These are phyloP conservation scores for Sicyos edulis DNA, from an alignment of 306 rosid species.

Conservation along the genomic window DNA sequence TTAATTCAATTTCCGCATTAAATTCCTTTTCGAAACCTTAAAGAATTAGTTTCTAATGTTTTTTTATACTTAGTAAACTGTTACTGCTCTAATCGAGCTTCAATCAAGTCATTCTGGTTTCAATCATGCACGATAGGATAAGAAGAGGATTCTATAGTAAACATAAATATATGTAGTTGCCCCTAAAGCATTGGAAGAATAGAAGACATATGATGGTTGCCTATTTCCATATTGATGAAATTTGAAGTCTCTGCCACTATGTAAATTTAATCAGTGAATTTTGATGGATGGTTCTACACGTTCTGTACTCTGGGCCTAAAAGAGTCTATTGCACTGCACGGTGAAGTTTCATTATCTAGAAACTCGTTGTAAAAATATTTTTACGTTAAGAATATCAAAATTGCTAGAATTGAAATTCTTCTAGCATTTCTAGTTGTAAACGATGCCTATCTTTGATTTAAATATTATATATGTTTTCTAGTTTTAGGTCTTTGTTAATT, in stretches of 20 bases:
- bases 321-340: not conserved
- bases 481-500: not conserved
- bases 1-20: constrained; percentile 18
- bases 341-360: not conserved
- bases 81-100: constrained; percentile 7
- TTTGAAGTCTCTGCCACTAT: not conserved
- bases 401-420: not conserved
- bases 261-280: not conserved
- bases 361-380: not conserved
- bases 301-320: constrained; percentile 6
- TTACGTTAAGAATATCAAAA: not conserved
- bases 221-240: not conserved
- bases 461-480: not conserved
- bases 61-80: not conserved
- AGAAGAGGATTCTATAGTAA: not conserved
- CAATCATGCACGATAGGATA: not conserved
- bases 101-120: constrained; percentile 15
- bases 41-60: not conserved
- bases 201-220: not conserved
- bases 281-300: constrained; percentile 5
- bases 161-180: not conserved
- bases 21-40: constrained; percentile 15
- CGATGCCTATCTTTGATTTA: not conserved
- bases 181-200: not conserved
- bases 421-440: not conserved